Evolutionary conservation across 2,329 filamentous ascomycete genomes (phyloP), one percentile per base, ranked within the genome.

Genomic region (Fusarium vanettenii): DNA sequence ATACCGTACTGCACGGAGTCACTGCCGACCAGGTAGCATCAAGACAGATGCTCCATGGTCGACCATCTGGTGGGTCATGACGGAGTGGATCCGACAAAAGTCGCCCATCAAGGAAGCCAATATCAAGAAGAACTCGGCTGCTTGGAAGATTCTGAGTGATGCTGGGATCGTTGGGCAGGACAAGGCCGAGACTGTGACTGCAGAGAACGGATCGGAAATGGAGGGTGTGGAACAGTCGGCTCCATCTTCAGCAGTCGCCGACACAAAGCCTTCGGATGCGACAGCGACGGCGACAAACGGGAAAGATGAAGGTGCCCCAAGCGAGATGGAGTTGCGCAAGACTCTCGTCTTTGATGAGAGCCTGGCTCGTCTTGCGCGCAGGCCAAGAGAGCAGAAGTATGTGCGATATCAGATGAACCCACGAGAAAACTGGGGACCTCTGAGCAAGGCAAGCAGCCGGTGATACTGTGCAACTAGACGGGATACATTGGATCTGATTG

Each of bases 41-140:
- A 97, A 97, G 85, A 98, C 97, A 0, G 92, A 98, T 83, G 97
- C 97, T 16, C 94, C 95, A 0, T 99, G 95, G 95, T 87, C 87
- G 6, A 92, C 94, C 0, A 89, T 99, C 57, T 98, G 97, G 95
- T 93, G 97, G 81, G 87, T 98, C 31, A 97, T 98, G 91, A 89
- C 94, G 29, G 95, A 98, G 83, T 99, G 95, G 95, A 90, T 94
- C 16, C 90, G 92, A 27, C 95, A 97, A 80, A 93, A 92, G 78
- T 88, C 90, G 0, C 95, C 95, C 0, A 87, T 97, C 67, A 97
- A 94, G 80, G 90, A 92, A 39, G 90, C 89, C 1, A 90, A 91
- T 22, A 87, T 97, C 65, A 93, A 90, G 77, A 87, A 91, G 45
- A 89, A 89, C n/a, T 94, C 89, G 61, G 86, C 95, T 1, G 94